Base-by-base conservation (phyloP, 176 grass and related monocot species). In the Neostapfia colusana region DNA sequence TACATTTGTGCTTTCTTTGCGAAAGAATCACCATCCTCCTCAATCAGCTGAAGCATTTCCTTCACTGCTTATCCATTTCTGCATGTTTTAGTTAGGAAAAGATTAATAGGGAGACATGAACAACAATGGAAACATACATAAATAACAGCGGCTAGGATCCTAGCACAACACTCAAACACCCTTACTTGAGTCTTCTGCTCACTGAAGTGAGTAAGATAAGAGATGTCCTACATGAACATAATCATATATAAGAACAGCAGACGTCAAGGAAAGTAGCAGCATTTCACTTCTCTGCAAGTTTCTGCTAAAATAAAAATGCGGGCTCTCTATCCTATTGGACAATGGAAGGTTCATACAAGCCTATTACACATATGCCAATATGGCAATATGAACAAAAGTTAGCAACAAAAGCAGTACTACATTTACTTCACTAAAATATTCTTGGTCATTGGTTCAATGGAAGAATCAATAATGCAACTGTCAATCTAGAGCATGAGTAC, bases 1-100 rank as follows among this genome's bases (percentile, higher is more conserved):
- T 93, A 90, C 84, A 90, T 93, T n/a, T 93, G 84, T 14, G 87
- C 87, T 85, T 90, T 93, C 82, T 88, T 90, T 9, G 87, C 87
- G 20, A 90, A 93, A 1, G 87, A 93, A 28, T 90, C 91, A 0
- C 87, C 91, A 4, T 93, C 87, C 37, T 90, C 87, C 77, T 90
- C 87, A 0, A 90, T 90, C 20, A 93, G 79, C 72, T 90, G 88
- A 49, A 93, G 84, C 87, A 88, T 93, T 65, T 93, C 87, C 44
- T 93, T 90, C 65, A 93, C 87, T 81, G 70, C 49, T 80, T 87
- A 46, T 93, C 91, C 87, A 93, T 93, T 57, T 90, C 91, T 93
- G 65, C 50, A 79, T 58, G 25, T 76, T 84, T 28, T 61, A 74
- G 56, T 85, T 84, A 45, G 84, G 55, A 0, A 57, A 78, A 67